Base-by-base conservation (phyloP, 2,329 filamentous ascomycete genomes). In the Ophiocordyceps camponoti-leonardi region DNA sequence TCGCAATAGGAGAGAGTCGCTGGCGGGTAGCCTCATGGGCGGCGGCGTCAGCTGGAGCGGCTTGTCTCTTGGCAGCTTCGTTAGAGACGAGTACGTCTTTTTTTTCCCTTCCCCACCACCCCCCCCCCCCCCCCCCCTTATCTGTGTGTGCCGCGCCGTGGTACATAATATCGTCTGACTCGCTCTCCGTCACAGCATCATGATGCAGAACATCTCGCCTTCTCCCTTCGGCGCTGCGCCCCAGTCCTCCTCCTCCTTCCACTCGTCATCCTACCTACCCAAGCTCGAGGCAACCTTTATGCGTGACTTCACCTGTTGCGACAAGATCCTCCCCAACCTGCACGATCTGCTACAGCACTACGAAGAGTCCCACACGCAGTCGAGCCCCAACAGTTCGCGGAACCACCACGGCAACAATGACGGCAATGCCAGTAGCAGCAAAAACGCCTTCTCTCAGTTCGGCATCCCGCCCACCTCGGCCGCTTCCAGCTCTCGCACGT, bases 251-350 rank as follows among this genome's bases (percentile, higher is more conserved):
- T 86, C 92, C 0, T 95, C 90, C 1, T 93, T 86, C 56, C 90
- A 96, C 63, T 96, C 90, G 1, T 94, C 88, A 7, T 96, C 92
- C 23, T 96, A 96, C 60, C 75, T 95, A 1, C 90, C 88, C 11
- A 95, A 94, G 63, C 79, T 95, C 58, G 92, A 98, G 64, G 90
- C 90, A 49, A 92, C 90, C 58, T 98, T 95, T 62, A 93, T 96
- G 86, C 83, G 83, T 63, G 88, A 96, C 66, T 96, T 96, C 65
- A 83, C 83, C 45, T 98, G 92, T 67, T 98, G 92, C 65, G 87
- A 87, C 56, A 77, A 86, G 56, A 90, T 82, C 30, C 74, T 95
- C 53, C 83, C 88, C 22, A 93, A 88, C 44, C 75, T 98, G 53
- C 92, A 98, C 66, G 92, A 96, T 59, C 72, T 98, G 42, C 71